Conservation (phyloP, 371 early-diverging fungal species). For the Apophysomyces ossiformis region DNA sequence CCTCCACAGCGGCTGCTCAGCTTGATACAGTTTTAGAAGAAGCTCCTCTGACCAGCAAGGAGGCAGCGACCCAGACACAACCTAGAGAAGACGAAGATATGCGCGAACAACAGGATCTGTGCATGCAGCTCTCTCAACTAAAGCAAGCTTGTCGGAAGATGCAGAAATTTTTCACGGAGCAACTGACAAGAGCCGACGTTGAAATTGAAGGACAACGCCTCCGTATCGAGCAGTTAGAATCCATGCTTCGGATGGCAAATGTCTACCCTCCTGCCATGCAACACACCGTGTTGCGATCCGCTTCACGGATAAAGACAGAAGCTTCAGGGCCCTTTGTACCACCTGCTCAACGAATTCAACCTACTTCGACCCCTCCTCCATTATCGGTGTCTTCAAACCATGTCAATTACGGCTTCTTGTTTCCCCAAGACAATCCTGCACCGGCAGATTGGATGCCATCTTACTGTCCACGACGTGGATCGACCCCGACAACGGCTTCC, state of each 20-base stretch:
- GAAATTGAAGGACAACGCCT: constrained; percentile 21
- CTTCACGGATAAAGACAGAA: neutral
- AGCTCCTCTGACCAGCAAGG: neutral
- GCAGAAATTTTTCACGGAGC: constrained; percentile 15
- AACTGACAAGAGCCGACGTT: constrained; percentile 18
- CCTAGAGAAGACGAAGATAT: neutral
- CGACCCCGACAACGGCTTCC: neutral
- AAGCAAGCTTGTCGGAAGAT: constrained; percentile 21
- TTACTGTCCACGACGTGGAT: neutral
- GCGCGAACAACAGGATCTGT: constrained; percentile 22
- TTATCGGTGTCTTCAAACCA: neutral
- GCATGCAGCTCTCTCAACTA: constrained; percentile 16
- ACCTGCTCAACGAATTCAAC: neutral
- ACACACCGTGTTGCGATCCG: neutral
- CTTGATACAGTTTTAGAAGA: constrained; percentile 13
- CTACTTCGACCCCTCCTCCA: constrained; percentile 2
- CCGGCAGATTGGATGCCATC: neutral
- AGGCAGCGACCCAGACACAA: constrained; percentile 9
- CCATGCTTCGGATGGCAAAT: constrained; percentile 5
- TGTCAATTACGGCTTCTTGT: neutral
- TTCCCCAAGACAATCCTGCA: neutral
- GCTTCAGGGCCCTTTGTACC: neutral
- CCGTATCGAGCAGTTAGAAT: constrained; percentile 20
- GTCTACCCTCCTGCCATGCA: neutral
- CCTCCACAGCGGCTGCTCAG: constrained; percentile 16